Conservation (phyloP, 208 protist genomes). For the Herpetomonas tarakana region DNA sequence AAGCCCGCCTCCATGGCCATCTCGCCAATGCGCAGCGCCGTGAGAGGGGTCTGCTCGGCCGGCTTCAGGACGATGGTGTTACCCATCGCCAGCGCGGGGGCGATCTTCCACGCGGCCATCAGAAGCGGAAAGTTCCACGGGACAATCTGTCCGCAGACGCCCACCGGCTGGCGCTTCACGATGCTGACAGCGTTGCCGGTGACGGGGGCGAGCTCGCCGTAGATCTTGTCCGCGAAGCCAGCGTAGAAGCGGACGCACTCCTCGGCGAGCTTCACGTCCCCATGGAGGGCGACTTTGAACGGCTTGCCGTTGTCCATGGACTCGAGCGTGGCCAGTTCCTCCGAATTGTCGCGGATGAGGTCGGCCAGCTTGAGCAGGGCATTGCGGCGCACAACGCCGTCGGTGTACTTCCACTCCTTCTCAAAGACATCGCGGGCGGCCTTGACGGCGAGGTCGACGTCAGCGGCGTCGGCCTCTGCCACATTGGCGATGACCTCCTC, state of each 20-base stretch:
- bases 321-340: conserved; percentile 81
- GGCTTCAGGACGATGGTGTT: conserved; percentile 89
- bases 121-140: conserved; percentile 93
- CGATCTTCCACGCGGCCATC: conserved; percentile 88
- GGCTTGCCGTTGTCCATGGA: conserved; percentile 91
- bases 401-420: conserved; percentile 34
- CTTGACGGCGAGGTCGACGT: conserved; percentile 84
- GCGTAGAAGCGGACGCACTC: conserved; percentile 87
- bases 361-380: conserved; percentile 77
- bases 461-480: conserved; percentile 62
- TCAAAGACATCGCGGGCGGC: conserved; percentile 65
- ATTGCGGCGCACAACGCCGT: conserved; percentile 43
- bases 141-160: conserved; percentile 82
- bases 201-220: conserved; percentile 64
- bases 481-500: conserved; percentile 77
- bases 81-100: conserved; percentile 77
- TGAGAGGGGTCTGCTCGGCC: conserved; percentile 88
- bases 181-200: conserved; percentile 58
- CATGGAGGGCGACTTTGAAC: conserved; percentile 42
- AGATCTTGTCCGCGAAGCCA: conserved; percentile 89
- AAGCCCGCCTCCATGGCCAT: conserved; percentile 79
- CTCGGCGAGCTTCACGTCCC: conserved; percentile 55
- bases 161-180: conserved; percentile 79
- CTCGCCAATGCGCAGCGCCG: conserved; percentile 74
- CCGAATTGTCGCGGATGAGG: conserved; percentile 54